Evolutionary conservation across 805 yeast species (phyloP).

Genomic region (Cyberlindnera maritima): DNA sequence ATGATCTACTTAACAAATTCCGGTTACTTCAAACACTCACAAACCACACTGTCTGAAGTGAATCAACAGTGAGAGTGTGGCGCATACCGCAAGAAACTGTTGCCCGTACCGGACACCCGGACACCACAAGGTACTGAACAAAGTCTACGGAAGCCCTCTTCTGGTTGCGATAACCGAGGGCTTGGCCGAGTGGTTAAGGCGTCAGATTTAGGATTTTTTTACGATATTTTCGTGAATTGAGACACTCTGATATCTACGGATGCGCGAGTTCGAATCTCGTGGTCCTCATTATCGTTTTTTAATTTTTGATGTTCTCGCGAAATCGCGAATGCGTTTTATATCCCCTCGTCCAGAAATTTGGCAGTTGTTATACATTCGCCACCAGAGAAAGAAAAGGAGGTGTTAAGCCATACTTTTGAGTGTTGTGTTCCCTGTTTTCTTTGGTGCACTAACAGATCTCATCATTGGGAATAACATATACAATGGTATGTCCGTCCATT

Average conservation of each 20-base stretch:
- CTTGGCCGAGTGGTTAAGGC: constrained; percentile 45
- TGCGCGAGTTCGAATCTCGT: constrained; percentile 44
- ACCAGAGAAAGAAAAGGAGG: background rate
- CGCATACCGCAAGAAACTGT: background rate
- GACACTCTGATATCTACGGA: constrained; percentile 41
- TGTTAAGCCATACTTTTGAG: background rate
- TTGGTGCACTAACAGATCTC: background rate
- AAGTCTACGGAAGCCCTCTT: background rate
- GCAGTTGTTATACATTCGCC: background rate
- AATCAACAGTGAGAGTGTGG: background rate
- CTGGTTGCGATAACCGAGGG: constrained; percentile 28
- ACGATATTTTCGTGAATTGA: background rate
- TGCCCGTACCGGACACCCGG: background rate
- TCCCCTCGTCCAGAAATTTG: background rate
- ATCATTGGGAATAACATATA: background rate
- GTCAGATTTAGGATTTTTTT: constrained; percentile 37
- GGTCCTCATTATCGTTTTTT: constrained; percentile 32
- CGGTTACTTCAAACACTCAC: too few species aligned
- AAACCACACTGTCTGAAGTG: too few species aligned
- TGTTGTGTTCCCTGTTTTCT: background rate
- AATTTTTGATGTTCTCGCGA: background rate
- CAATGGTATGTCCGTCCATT: background rate
- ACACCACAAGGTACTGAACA: background rate
- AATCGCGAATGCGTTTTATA: background rate
- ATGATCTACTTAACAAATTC: too few species aligned